phyloP scores from a whole-genome alignment of 2,329 filamentous ascomycete species.

The Alternaria viburni region DNA sequence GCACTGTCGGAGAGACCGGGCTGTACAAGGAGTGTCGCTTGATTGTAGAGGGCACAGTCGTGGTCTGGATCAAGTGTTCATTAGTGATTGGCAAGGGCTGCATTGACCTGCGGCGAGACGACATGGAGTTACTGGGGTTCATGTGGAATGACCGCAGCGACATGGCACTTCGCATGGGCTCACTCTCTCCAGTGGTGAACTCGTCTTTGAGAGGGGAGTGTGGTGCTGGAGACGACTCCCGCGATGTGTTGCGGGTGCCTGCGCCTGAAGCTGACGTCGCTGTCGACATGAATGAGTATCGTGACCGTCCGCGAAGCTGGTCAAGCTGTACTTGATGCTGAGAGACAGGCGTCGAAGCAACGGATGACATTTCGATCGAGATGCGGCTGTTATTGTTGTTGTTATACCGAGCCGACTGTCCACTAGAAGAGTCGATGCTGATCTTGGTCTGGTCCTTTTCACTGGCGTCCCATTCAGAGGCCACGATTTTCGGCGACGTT shows the following conservation, averaged over 20 bases:
- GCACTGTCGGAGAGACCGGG: slow-evolving; percentile 31
- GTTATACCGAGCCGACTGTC: slow-evolving; percentile 33
- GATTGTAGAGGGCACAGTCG: slow-evolving; percentile 15
- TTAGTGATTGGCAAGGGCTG: slow-evolving; percentile 46
- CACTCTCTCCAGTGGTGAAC: slow-evolving; percentile 30
- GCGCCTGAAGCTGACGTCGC: slow-evolving; percentile 43
- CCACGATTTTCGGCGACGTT: slow-evolving; percentile 36
- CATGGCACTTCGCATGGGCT: slow-evolving; percentile 41
- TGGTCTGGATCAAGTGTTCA: slow-evolving; percentile 38
- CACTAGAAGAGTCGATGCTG: slow-evolving; percentile 38
- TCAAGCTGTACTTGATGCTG: slow-evolving; percentile 46
- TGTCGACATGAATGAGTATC: slow-evolving; percentile 47
- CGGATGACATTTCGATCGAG: slow-evolving; percentile 45
- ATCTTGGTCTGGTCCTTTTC: slow-evolving; percentile 35
- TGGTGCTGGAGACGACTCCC: slow-evolving; percentile 44
- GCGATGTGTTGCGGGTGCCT: slow-evolving; percentile 43
- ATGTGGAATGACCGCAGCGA: slow-evolving; percentile 49
- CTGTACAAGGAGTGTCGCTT: slow-evolving; percentile 43
- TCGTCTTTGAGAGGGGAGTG: slow-evolving; percentile 42
- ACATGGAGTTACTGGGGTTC: slow-evolving; percentile 38
- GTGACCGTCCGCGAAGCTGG: slow-evolving; percentile 45
- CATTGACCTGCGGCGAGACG: slow-evolving; percentile 47
- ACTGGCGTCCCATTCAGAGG: slow-evolving; percentile 41
- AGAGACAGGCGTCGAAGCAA: slow-evolving; percentile 43
- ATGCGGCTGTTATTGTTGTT: slow-evolving; percentile 36